Conservation (phyloP, 805 yeast species). For the Saturnispora halmiae region DNA sequence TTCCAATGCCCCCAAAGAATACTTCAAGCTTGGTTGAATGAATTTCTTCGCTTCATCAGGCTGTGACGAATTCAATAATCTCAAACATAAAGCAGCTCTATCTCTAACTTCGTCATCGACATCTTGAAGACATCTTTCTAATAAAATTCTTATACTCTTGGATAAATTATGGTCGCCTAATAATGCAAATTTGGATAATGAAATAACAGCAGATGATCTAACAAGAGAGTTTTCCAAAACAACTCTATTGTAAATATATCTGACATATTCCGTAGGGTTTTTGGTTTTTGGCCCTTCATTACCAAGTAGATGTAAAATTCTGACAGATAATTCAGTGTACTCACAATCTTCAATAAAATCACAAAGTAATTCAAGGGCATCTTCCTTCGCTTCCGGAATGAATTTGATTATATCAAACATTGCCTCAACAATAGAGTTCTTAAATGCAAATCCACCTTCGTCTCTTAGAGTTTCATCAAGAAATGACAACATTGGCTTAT, state of each 20-base stretch:
- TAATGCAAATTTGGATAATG: constrained; percentile 83
- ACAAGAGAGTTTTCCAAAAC: constrained; percentile 92
- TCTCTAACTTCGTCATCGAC: constrained; percentile 96
- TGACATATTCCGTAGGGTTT: constrained; percentile 82
- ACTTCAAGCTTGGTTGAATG: constrained; percentile 58
- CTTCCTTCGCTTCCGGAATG: constrained; percentile 73
- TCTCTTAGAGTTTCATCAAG: constrained; percentile 78
- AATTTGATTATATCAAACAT: constrained; percentile 84
- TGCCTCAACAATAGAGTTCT: constrained; percentile 84
- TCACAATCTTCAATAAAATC: constrained; percentile 98
- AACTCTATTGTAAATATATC: constrained; percentile 95
- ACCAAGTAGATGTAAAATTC: constrained; percentile 86
- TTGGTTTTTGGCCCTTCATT: constrained; percentile 85
- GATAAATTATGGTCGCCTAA: constrained; percentile 60
- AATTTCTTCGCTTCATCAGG: constrained; percentile 38
- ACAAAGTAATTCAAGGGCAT: constrained; percentile 80
- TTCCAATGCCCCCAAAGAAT: constrained; percentile 72
- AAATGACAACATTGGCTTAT: constrained; percentile 71
- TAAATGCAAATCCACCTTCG: constrained; percentile 82
- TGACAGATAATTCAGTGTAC: constrained; percentile 85
- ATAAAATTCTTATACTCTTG: constrained; percentile 62
- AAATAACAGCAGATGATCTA: constrained; percentile 90
- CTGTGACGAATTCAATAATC: constrained; percentile 40
- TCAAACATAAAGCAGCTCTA: constrained; percentile 81
- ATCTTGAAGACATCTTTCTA: constrained; percentile 79